These are phyloP conservation scores for Xylaria sp. DNA, from an alignment of 495 filamentous ascomycete species.

Conservation along the genomic window DNA sequence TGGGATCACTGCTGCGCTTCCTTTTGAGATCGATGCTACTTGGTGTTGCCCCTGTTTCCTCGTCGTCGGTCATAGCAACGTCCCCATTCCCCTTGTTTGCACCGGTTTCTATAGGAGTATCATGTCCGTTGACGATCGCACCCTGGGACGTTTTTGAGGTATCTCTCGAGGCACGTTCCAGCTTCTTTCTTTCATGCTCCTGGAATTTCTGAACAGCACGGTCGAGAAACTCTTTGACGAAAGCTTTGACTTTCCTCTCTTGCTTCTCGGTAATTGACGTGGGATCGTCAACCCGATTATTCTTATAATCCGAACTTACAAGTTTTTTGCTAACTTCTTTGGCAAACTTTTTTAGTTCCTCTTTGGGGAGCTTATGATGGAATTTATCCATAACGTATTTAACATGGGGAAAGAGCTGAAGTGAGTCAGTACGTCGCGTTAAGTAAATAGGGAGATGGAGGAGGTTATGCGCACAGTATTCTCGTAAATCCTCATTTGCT, in stretches of 20 bases:
- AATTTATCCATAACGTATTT: slow-evolving; percentile 87
- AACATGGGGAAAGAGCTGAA: slow-evolving; percentile 79
- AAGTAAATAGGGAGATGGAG: neutral
- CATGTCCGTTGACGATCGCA: slow-evolving; percentile 25
- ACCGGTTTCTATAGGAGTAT: slow-evolving; percentile 42
- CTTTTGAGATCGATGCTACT: slow-evolving; percentile 62
- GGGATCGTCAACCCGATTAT: slow-evolving; percentile 81
- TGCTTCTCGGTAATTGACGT: slow-evolving; percentile 80
- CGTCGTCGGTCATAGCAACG: slow-evolving; percentile 65
- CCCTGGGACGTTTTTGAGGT: slow-evolving; percentile 31
- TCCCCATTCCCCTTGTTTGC: slow-evolving; percentile 47
- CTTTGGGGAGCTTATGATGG: slow-evolving; percentile 80
- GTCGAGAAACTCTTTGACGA: slow-evolving; percentile 83
- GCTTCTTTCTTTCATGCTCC: slow-evolving; percentile 69
- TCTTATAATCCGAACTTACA: slow-evolving; percentile 87
- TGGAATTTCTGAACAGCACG: slow-evolving; percentile 79
- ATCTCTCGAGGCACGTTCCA: slow-evolving; percentile 34
- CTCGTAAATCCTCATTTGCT: slow-evolving; percentile 92
- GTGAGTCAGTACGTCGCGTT: slow-evolving; percentile 32
- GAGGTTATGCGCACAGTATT: slow-evolving; percentile 70
- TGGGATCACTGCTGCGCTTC: slow-evolving; percentile 60
- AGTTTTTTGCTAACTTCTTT: slow-evolving; percentile 90
- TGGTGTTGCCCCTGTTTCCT: slow-evolving; percentile 49
- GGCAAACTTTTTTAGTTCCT: slow-evolving; percentile 85
- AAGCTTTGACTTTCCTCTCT: slow-evolving; percentile 79